Evolutionary conservation across 148 eudicot species (phyloP).

Genomic region (Arbutus unedo): DNA sequence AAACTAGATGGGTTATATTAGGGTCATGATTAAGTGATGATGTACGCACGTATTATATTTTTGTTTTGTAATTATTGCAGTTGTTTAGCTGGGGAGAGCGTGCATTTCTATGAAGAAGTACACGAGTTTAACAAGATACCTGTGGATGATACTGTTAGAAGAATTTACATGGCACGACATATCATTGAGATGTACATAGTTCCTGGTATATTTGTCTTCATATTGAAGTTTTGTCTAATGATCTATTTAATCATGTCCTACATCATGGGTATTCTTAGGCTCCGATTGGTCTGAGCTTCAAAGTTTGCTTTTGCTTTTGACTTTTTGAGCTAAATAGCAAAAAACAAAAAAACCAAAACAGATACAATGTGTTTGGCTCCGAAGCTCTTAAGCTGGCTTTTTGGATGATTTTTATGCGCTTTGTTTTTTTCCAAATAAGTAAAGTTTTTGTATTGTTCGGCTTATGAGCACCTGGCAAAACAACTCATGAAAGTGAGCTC

Average conservation of each 20-base stretch:
- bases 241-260: not conserved
- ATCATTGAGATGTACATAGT: constrained; percentile 73
- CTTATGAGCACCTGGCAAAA: not conserved
- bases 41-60: not conserved
- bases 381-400: no score
- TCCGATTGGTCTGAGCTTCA: no score
- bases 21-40: not conserved
- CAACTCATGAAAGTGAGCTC: not conserved
- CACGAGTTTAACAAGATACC: constrained; percentile 67
- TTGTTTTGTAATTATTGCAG: constrained; percentile 38
- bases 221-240: not conserved
- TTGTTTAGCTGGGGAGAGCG: constrained; percentile 91
- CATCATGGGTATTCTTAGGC: no score
- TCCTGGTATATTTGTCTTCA: constrained; percentile 41
- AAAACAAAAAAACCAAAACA: no score
- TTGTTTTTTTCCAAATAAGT: not conserved
- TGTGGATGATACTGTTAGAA: constrained; percentile 55
- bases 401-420: no score
- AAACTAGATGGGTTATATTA: not conserved
- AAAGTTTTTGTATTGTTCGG: not conserved
- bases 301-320: no score
- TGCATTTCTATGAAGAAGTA: constrained; percentile 85
- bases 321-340: no score
- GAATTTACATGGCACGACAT: constrained; percentile 90
- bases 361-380: no score